phyloP scores from a whole-genome alignment of 2,329 filamentous ascomycete genomes.

The Knufia fluminis region DNA sequence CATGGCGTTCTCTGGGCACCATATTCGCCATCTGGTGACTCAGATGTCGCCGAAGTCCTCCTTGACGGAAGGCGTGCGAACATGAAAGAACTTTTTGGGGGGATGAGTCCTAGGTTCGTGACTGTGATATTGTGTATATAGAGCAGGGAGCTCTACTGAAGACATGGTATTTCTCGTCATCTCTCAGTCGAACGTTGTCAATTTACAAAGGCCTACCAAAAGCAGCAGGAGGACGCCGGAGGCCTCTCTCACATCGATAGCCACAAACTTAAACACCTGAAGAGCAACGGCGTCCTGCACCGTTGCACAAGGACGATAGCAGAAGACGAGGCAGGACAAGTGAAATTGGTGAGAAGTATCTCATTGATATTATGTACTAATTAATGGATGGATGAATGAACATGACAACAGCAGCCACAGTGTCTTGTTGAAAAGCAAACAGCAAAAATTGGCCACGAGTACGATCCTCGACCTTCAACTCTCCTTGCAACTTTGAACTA shows the following conservation, averaged over 20 bases:
- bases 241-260: not conserved
- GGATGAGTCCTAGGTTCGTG: not conserved
- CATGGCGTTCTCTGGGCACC: no score
- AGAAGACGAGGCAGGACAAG: not conserved
- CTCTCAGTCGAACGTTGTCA: not conserved
- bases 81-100: not conserved
- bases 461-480: constrained; percentile 6
- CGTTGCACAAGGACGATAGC: no score
- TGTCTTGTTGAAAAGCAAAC: not conserved
- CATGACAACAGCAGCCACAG: constrained; percentile 7
- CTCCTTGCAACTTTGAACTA: not conserved
- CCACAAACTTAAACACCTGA: not conserved
- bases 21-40: no score
- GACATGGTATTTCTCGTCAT: not conserved
- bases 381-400: not conserved
- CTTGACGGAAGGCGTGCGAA: not conserved
- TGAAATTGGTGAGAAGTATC: not conserved
- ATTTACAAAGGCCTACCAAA: not conserved
- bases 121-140: not conserved
- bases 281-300: no score
- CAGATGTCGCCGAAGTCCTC: no score
- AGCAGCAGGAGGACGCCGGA: not conserved
- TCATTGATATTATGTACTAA: not conserved
- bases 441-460: constrained; percentile 9
- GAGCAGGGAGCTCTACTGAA: not conserved